Evolutionary conservation across 208 protist genomes (phyloP), one percentile per base, ranked within the genome.

Genomic region (Leishmania gerbilli): DNA sequence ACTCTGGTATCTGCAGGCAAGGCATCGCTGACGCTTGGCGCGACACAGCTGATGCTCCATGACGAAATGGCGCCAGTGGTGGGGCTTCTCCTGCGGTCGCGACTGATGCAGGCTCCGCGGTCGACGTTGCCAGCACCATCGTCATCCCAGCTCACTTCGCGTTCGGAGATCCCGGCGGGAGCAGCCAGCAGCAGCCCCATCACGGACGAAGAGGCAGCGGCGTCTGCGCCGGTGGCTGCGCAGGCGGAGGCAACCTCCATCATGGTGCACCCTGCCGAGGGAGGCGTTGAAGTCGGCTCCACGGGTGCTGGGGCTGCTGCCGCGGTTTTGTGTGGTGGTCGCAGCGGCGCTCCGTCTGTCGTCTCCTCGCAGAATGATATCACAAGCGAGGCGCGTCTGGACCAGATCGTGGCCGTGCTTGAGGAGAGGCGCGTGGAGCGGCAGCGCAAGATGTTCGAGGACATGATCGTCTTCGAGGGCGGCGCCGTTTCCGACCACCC

Each of bases 391-490:
- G 78, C 42, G 2, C 77, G 88, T 3, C 64, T 95, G 27, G 71
- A 84, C 24, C 87, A 90, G 62, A 75, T 97, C 6, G 87, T 83
- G 21, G 47, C 68, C 1, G 40, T 83, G 56, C 86, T 94, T 17
- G 92, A 96, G 86, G 92, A 94, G 65, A 84, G 84, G 64, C 94
- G 94, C 4, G 76, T 95, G n/a, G 88, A 85, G 40, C 89, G 94
- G 37, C 90, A 91, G 56, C 88, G 88, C 56, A 87, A 89, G 65
- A 69, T 95, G 17, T 96, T 97, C 71, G 91, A 96, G 58, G 89
- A 93, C 81, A 89, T 97, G 84, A 77, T 97, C 56, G 94, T 96
- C 60, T 97, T 97, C 81, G 92, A 97, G 60, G 94, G 94, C 71
- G 94, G 94, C 45, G 92, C 94, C 4, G 75, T 96, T 27, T 45